Evolutionary conservation across 805 yeast genomes (phyloP).

Genomic region (Wickerhamomyces hampshirensis): DNA sequence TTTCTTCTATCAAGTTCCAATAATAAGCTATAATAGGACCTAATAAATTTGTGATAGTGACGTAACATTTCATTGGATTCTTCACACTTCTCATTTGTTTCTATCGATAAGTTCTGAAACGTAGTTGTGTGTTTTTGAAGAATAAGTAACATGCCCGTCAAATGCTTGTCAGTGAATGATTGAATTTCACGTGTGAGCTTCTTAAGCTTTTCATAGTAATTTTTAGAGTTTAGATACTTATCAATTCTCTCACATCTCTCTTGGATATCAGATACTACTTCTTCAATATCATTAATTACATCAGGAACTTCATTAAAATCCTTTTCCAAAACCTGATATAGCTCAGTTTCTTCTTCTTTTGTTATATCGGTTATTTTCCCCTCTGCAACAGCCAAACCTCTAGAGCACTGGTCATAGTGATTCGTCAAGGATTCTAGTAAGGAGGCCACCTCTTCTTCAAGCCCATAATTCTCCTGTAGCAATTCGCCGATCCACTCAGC

Average conservation of each 20-base stretch:
- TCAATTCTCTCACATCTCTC: slow-evolving; percentile 19
- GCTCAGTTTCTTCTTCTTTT: slow-evolving; percentile 31
- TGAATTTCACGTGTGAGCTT: slow-evolving; percentile 18
- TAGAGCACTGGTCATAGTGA: slow-evolving; percentile 76
- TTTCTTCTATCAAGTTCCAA: slow-evolving; percentile 50
- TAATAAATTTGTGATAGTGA: slow-evolving; percentile 47
- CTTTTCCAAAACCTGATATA: slow-evolving; percentile 41
- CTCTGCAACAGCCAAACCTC: slow-evolving; percentile 35
- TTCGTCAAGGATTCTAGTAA: slow-evolving; percentile 67
- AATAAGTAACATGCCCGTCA: slow-evolving; percentile 8
- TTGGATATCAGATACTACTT: slow-evolving; percentile 29
- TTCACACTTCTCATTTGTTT: slow-evolving; percentile 13
- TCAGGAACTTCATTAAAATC: slow-evolving; percentile 55
- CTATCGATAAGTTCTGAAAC: slow-evolving; percentile 5
- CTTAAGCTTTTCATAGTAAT: slow-evolving; percentile 21
- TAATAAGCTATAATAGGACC: slow-evolving; percentile 47
- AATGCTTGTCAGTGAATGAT: slow-evolving; percentile 19
- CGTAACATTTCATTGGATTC: slow-evolving; percentile 32
- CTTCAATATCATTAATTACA: slow-evolving; percentile 46
- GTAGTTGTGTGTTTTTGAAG: slow-evolving; percentile 12
- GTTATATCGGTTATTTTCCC: slow-evolving; percentile 25
- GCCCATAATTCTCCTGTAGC: slow-evolving; percentile 36
- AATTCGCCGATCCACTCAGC: slow-evolving; percentile 12
- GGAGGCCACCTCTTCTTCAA: slow-evolving; percentile 68
- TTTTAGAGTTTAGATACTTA: slow-evolving; percentile 29